These are phyloP conservation scores for Herpotrichia juniperi DNA, from an alignment of 2,329 filamentous ascomycete genomes.

Conservation along the genomic window DNA sequence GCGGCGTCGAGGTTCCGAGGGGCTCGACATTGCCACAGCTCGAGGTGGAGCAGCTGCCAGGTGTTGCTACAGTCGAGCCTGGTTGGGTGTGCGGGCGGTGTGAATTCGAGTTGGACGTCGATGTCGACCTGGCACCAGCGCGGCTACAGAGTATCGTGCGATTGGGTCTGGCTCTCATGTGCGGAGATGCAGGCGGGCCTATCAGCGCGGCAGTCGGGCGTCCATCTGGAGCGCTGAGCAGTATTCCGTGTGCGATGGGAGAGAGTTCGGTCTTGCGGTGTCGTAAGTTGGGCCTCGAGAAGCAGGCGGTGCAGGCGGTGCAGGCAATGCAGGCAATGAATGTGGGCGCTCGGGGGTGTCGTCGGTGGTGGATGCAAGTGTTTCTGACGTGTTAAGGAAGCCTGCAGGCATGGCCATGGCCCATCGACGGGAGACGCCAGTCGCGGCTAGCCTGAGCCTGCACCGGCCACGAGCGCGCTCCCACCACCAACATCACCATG, in stretches of 20 bases:
- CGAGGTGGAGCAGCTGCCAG: slow-evolving; percentile 20
- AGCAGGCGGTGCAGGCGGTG: not conserved
- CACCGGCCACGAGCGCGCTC: no score
- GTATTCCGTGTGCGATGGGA: slow-evolving; percentile 2
- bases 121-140: slow-evolving; percentile 30
- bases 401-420: slow-evolving; percentile 11
- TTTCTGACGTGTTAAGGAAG: slow-evolving; percentile 22
- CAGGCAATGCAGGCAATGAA: no score
- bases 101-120: slow-evolving; percentile 21
- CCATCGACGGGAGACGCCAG: slow-evolving; percentile 1
- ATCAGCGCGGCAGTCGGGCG: slow-evolving; percentile 34
- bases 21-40: slow-evolving; percentile 31
- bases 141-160: slow-evolving; percentile 31
- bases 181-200: slow-evolving; percentile 35
- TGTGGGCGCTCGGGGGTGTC: not conserved
- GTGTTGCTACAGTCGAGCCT: slow-evolving; percentile 25
- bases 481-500: no score
- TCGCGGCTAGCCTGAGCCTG: slow-evolving; percentile 5
- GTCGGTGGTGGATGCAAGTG: slow-evolving; percentile 17
- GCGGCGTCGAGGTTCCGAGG: slow-evolving; percentile 45
- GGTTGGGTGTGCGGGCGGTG: slow-evolving; percentile 12
- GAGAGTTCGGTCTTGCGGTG: slow-evolving; percentile 1
- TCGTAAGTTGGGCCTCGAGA: not conserved
- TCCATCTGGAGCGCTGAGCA: slow-evolving; percentile 23
- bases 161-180: slow-evolving; percentile 33